Percentiles rank a stretch among this genome's conserved stretches.
These are phyloP conservation scores for Oryza coarctata DNA, from an alignment of 176 grass and related monocot species.

Conservation along the genomic window DNA sequence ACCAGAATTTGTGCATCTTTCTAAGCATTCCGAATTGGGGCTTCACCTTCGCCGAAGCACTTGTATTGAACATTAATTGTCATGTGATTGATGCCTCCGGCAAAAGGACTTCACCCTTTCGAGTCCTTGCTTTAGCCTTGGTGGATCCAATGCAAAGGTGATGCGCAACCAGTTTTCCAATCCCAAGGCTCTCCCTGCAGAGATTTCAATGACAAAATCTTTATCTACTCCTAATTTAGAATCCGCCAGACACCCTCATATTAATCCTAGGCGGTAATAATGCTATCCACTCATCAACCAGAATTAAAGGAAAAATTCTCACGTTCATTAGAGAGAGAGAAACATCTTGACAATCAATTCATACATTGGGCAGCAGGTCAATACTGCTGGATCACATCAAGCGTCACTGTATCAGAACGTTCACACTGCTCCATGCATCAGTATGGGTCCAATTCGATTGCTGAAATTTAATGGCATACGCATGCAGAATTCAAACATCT, in stretches of 20 bases:
- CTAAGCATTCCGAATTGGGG: neutral
- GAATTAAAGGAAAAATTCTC: too few relatives aligned
- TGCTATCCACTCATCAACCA: neutral
- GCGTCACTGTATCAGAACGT: neutral
- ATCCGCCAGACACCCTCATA: neutral
- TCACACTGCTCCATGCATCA: too few relatives aligned
- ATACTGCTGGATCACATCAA: neutral
- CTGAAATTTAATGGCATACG: too few relatives aligned
- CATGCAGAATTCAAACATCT: too few relatives aligned
- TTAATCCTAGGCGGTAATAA: neutral
- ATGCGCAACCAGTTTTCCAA: conserved; percentile 49
- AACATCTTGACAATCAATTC: neutral
- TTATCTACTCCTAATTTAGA: neutral
- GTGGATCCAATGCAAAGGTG: conserved; percentile 39
- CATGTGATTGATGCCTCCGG: conserved; percentile 27
- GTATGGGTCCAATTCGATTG: too few relatives aligned
- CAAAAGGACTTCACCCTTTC: conserved; percentile 48
- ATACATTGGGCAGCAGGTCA: neutral
- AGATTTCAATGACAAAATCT: neutral
- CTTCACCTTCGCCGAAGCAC: neutral
- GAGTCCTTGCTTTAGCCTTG: conserved; percentile 44
- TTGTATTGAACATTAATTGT: neutral
- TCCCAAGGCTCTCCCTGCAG: conserved; percentile 41
- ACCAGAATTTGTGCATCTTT: too few relatives aligned
- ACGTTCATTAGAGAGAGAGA: too few relatives aligned